Conservation (phyloP, 495 filamentous ascomycete species). For the Aspergillus ellipticus region DNA sequence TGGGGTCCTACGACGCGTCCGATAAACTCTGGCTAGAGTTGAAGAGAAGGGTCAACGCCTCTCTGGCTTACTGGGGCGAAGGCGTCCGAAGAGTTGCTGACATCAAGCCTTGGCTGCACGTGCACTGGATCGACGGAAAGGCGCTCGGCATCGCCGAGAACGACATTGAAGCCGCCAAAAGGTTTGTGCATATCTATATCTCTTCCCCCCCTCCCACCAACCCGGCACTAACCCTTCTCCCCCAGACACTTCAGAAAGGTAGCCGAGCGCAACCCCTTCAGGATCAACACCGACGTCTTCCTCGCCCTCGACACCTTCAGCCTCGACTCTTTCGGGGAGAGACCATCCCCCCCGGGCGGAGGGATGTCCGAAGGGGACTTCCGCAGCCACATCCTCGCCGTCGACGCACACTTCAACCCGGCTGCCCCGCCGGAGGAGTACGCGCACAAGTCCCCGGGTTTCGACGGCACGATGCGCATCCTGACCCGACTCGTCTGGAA, state of each 20-base stretch:
- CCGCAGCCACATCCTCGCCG: slow-evolving; percentile 22
- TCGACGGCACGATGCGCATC: slow-evolving; percentile 27
- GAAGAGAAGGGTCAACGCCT: slow-evolving; percentile 20
- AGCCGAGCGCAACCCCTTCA: background rate
- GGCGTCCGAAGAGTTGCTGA: slow-evolving; percentile 20
- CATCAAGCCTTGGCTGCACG: slow-evolving; percentile 22
- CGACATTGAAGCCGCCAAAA: slow-evolving; percentile 26
- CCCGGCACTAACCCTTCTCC: background rate
- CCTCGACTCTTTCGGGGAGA: slow-evolving; percentile 18
- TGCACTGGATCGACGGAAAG: slow-evolving; percentile 35
- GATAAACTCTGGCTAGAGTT: slow-evolving; percentile 26
- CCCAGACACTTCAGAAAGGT: background rate
- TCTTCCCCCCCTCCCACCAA: too few species aligned
- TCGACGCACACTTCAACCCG: slow-evolving; percentile 23
- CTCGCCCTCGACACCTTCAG: slow-evolving; percentile 22
- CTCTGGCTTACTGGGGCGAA: slow-evolving; percentile 25
- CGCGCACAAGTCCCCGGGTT: slow-evolving; percentile 20
- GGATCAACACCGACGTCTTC: slow-evolving; percentile 14
- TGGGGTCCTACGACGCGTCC: slow-evolving; percentile 18
- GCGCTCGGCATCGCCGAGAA: slow-evolving; percentile 21
- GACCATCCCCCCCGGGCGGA: slow-evolving; percentile 8
- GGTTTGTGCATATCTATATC: slow-evolving; percentile 2
- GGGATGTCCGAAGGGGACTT: slow-evolving; percentile 17
- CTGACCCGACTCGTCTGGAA: slow-evolving; percentile 31
- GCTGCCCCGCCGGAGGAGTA: slow-evolving; percentile 5